phyloP scores from a whole-genome alignment of 305 asterid species.

The Striga hermonthica region DNA sequence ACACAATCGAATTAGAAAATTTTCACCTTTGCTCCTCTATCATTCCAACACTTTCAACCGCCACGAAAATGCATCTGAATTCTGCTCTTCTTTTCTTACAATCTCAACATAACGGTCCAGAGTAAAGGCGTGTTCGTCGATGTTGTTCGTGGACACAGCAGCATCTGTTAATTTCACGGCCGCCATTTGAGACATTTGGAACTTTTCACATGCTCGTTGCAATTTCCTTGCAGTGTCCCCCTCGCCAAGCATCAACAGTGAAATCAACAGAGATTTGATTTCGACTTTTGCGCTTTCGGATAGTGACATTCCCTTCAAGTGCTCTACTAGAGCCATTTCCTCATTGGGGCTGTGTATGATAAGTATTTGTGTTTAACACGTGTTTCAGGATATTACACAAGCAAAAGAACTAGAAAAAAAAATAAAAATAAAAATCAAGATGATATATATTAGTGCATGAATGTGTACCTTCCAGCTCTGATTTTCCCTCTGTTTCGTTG shows the following conservation, averaged over 20 bases:
- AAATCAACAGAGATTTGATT: constrained; percentile 58
- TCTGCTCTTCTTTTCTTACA: constrained; percentile 44
- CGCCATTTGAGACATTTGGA: constrained; percentile 77
- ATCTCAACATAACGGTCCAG: constrained; percentile 55
- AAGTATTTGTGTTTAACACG: constrained; percentile 12
- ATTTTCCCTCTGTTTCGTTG: constrained; percentile 84
- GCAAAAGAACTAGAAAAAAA: constrained; percentile 3
- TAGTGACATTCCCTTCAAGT: constrained; percentile 77
- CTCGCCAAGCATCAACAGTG: constrained; percentile 72
- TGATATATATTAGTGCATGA: constrained; percentile 6
- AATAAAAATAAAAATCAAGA: constrained; percentile 16
- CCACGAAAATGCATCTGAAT: constrained; percentile 75
- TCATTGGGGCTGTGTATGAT: constrained; percentile 67
- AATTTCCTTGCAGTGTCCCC: constrained; percentile 71
- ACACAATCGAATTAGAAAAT: not conserved
- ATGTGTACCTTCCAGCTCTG: constrained; percentile 86
- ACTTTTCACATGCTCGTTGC: constrained; percentile 59
- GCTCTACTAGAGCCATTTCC: constrained; percentile 86
- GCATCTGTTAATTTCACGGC: constrained; percentile 73
- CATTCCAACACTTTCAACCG: constrained; percentile 54
- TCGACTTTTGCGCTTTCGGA: constrained; percentile 65
- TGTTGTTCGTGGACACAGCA: constrained; percentile 39
- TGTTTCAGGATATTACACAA: not conserved
- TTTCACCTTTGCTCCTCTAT: constrained; percentile 11
- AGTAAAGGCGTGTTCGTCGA: constrained; percentile 52